phyloP scores from a whole-genome alignment of 2,329 filamentous ascomycete species.

The Hortaea sp. region DNA sequence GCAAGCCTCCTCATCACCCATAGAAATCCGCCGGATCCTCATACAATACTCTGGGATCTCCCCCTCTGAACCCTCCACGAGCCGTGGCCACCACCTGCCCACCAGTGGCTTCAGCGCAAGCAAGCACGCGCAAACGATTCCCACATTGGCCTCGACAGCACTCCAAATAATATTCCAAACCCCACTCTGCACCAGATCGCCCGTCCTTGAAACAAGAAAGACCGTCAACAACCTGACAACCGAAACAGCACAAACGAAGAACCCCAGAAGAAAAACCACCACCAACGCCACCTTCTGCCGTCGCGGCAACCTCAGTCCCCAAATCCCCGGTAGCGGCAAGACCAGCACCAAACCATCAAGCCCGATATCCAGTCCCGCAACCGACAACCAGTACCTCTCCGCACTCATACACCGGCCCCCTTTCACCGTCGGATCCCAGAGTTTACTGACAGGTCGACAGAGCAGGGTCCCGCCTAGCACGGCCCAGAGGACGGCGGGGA shows the following conservation, averaged over 20 bases:
- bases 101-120: slow-evolving; percentile 35
- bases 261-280: slow-evolving; percentile 34
- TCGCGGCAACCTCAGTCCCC: slow-evolving; percentile 30
- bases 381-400: slow-evolving; percentile 34
- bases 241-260: slow-evolving; percentile 24
- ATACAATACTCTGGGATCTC: slow-evolving; percentile 2
- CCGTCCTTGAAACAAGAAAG: slow-evolving; percentile 9
- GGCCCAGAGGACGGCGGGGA: slow-evolving; percentile 19
- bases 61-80: slow-evolving; percentile 16
- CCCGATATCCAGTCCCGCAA: slow-evolving; percentile 34
- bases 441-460: slow-evolving; percentile 31
- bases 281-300: slow-evolving; percentile 34
- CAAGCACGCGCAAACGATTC: slow-evolving; percentile 35
- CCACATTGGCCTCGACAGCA: slow-evolving; percentile 33
- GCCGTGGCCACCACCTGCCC: slow-evolving; percentile 23
- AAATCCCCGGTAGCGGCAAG: slow-evolving; percentile 36
- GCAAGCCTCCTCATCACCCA: neutral
- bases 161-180: slow-evolving; percentile 32
- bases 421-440: slow-evolving; percentile 27
- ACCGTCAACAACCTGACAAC: slow-evolving; percentile 17
- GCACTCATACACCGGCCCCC: slow-evolving; percentile 29
- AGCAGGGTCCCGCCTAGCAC: slow-evolving; percentile 32
- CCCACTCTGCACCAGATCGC: slow-evolving; percentile 24
- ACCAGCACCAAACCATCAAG: slow-evolving; percentile 35
- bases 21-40: neutral